Percentiles rank a stretch among this genome's conserved stretches.
These are phyloP conservation scores for Kwoniella botswanensis DNA, from an alignment of 768 basidiomycete genomes.

Conservation along the genomic window DNA sequence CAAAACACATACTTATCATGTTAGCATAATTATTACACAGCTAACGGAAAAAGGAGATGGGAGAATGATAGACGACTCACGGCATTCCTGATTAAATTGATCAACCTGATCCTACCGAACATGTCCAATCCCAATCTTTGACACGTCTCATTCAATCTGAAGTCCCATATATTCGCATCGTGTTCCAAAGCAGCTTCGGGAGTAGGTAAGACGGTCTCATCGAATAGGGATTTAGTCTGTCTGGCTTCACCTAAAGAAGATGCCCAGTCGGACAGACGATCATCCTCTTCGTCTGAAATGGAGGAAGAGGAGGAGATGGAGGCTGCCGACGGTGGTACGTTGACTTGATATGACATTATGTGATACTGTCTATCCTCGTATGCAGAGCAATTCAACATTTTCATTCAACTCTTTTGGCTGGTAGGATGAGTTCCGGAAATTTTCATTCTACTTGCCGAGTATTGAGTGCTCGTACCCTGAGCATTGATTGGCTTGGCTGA, in stretches of 20 bases:
- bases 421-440: neutral
- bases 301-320: constrained; percentile 14
- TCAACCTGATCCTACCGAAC: constrained; percentile 76
- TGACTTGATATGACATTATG: constrained; percentile 28
- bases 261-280: constrained; percentile 47
- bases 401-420: neutral
- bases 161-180: constrained; percentile 37
- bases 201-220: constrained; percentile 36
- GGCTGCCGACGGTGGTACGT: constrained; percentile 9
- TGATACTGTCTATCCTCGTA: neutral
- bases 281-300: constrained; percentile 31
- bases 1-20: neutral
- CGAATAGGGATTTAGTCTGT: constrained; percentile 46
- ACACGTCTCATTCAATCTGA: constrained; percentile 31
- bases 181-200: constrained; percentile 45
- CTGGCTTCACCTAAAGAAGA: constrained; percentile 43
- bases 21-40: neutral
- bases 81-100: constrained; percentile 78
- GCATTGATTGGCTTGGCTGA: neutral
- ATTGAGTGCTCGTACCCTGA: neutral
- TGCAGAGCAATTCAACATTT: neutral
- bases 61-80: constrained; percentile 27
- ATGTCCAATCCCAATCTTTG: constrained; percentile 65
- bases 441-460: constrained; percentile 7
- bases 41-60: neutral